Conservation (phyloP, 2,329 filamentous ascomycete genomes). For the Pezicula carpinea region DNA sequence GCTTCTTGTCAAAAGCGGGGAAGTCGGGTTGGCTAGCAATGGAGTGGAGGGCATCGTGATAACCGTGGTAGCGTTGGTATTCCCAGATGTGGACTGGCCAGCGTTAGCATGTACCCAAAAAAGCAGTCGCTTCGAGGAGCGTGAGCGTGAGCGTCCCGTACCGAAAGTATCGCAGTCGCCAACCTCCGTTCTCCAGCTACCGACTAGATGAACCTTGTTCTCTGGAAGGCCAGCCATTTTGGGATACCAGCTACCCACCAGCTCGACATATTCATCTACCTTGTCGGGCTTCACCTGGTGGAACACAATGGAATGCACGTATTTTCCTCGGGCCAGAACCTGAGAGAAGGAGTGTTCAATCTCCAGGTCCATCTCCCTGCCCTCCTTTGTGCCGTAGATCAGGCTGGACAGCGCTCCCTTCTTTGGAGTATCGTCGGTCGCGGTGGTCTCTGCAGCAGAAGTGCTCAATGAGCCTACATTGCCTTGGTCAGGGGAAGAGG, state of each 20-base stretch:
- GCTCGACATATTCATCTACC: constrained; percentile 87
- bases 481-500: constrained; percentile 27
- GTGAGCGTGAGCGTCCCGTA: constrained; percentile 44
- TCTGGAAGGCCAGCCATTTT: constrained; percentile 77
- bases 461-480: constrained; percentile 58
- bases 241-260: constrained; percentile 90
- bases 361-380: constrained; percentile 87
- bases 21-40: constrained; percentile 83
- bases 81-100: constrained; percentile 96
- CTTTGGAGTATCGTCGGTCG: constrained; percentile 61
- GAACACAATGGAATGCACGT: constrained; percentile 95
- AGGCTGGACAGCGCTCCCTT: constrained; percentile 74
- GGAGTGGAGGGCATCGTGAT: constrained; percentile 83
- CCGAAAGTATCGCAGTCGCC: constrained; percentile 96
- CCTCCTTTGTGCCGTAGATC: constrained; percentile 96
- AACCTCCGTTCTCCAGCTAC: constrained; percentile 97
- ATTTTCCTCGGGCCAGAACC: constrained; percentile 91
- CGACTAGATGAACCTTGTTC: constrained; percentile 93
- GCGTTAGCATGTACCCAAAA: constrained; percentile 27
- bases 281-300: constrained; percentile 94
- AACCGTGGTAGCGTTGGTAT: constrained; percentile 94
- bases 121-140: too few species aligned
- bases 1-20: constrained; percentile 74
- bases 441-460: constrained; percentile 53
- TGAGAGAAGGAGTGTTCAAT: constrained; percentile 96